Percentiles rank a stretch among this genome's conserved stretches.
Evolutionary conservation across 176 grass and related monocot species (phyloP).

Genomic region (Cymbopogon citratus): DNA sequence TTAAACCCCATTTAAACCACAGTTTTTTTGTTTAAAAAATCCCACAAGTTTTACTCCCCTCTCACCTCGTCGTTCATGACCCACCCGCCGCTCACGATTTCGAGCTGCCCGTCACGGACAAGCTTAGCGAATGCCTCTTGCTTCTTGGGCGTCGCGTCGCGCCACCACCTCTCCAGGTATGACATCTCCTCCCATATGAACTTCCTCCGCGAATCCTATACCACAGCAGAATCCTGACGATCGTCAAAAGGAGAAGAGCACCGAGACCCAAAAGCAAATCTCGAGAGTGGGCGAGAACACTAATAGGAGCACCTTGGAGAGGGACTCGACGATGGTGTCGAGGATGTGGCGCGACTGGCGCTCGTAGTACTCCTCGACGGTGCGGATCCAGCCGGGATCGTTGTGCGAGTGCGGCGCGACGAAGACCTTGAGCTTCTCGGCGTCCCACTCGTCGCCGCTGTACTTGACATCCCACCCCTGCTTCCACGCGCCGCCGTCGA

Average conservation of each 20-base stretch:
- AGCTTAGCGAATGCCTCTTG: slow-evolving; percentile 68
- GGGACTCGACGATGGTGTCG: slow-evolving; percentile 82
- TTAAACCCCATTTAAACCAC: slow-evolving; percentile 33
- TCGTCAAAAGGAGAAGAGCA: not conserved
- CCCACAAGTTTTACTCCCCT: not conserved
- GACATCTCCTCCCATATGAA: slow-evolving; percentile 99
- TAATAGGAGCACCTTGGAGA: slow-evolving; percentile 59
- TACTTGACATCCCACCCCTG: slow-evolving; percentile 87
- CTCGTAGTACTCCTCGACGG: slow-evolving; percentile 93
- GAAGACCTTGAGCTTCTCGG: slow-evolving; percentile 94
- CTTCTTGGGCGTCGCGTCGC: slow-evolving; percentile 65
- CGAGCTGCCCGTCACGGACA: slow-evolving; percentile 76
- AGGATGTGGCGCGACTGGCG: slow-evolving; percentile 85
- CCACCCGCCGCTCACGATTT: slow-evolving; percentile 98
- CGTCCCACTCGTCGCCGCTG: slow-evolving; percentile 70
- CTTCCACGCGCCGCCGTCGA: slow-evolving; percentile 90
- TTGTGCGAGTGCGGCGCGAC: slow-evolving; percentile 98
- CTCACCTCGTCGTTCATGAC: slow-evolving; percentile 99
- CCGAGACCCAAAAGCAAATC: not conserved
- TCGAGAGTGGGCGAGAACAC: not conserved
- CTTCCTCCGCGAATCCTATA: slow-evolving; percentile 75
- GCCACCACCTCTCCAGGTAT: slow-evolving; percentile 99
- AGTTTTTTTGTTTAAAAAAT: too few relatives aligned
- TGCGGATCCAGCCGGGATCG: slow-evolving; percentile 89
- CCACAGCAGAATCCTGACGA: not conserved